These are phyloP conservation scores for Austroboletus festivus DNA, from an alignment of 768 basidiomycete genomes.

Conservation along the genomic window DNA sequence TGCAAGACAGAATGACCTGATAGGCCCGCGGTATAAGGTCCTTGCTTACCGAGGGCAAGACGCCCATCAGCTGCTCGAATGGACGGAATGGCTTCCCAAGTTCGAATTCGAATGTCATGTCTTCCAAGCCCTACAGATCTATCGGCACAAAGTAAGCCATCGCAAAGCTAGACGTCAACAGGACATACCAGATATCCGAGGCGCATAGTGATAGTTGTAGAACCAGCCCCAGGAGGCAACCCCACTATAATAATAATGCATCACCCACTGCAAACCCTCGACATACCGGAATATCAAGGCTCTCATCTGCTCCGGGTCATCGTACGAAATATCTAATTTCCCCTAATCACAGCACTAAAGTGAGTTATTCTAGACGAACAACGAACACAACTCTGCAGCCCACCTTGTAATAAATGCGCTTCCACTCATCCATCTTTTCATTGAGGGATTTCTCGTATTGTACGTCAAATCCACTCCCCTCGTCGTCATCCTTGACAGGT, in stretches of 20 bases:
- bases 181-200: conserved; percentile 82
- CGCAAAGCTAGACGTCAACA: not conserved
- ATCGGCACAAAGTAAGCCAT: conserved; percentile 10
- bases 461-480: conserved; percentile 73
- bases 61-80: conserved; percentile 97
- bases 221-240: conserved; percentile 99
- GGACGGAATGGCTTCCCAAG: conserved; percentile 89
- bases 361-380: conserved; percentile 11
- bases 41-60: conserved; percentile 86
- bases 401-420: conserved; percentile 85
- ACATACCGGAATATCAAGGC: conserved; percentile 78
- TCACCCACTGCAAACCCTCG: conserved; percentile 97
- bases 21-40: conserved; percentile 87
- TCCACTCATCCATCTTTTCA: conserved; percentile 93
- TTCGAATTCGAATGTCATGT: conserved; percentile 83
- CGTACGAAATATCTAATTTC: conserved; percentile 81
- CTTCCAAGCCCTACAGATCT: conserved; percentile 62
- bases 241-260: conserved; percentile 98
- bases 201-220: conserved; percentile 97
- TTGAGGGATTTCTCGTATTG: conserved; percentile 68
- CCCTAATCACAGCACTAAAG: conserved; percentile 44
- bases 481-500: conserved; percentile 66
- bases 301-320: conserved; percentile 63
- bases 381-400: conserved; percentile 39
- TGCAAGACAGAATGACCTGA: conserved; percentile 45